These are phyloP conservation scores for Cryphonectria japonica DNA, from an alignment of 2,329 filamentous ascomycete species.

Conservation along the genomic window DNA sequence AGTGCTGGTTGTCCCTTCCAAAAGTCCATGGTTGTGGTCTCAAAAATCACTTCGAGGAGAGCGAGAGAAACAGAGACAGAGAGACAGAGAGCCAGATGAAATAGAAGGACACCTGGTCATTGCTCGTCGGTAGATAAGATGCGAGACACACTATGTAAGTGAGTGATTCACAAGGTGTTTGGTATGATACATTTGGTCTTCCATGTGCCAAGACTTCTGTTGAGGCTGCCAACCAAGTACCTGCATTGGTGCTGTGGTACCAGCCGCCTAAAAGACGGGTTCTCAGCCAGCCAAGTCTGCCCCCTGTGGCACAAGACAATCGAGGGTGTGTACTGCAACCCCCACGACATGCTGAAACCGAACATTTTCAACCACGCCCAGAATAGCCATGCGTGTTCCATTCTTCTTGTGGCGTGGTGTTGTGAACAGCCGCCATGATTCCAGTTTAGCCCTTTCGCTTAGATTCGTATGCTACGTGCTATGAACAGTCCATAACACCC, in stretches of 20 bases:
- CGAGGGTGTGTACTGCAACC: neutral
- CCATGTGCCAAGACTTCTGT: constrained; percentile 4
- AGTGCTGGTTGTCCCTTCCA: neutral
- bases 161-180: neutral
- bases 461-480: neutral
- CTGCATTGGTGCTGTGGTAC: neutral
- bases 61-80: neutral
- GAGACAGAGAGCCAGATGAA: no score
- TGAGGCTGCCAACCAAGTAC: constrained; percentile 2
- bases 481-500: neutral
- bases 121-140: neutral
- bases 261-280: neutral
- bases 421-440: neutral
- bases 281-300: neutral
- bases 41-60: neutral
- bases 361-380: neutral
- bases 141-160: neutral
- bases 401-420: neutral
- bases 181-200: neutral
- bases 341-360: neutral
- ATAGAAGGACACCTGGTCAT: neutral
- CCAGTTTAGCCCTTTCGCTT: neutral
- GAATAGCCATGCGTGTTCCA: neutral
- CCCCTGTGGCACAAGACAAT: neutral
- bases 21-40: neutral